These are phyloP conservation scores for Monilinia fructigena DNA, from an alignment of 2,329 filamentous ascomycete genomes.

Conservation along the genomic window DNA sequence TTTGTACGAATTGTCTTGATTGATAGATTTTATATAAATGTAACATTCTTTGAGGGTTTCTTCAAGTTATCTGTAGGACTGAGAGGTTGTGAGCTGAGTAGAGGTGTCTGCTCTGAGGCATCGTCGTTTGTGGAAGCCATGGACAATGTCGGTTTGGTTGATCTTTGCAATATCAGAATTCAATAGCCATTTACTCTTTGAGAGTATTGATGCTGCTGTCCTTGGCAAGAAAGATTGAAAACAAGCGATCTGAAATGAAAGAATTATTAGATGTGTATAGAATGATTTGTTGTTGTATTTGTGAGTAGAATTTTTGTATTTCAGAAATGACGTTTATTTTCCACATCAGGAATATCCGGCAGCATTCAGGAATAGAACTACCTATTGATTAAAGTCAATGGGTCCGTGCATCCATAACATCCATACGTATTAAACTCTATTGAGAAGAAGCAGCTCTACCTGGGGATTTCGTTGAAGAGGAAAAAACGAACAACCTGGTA, in stretches of 20 bases:
- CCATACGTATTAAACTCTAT: no score
- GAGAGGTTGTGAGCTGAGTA: slow-evolving; percentile 6
- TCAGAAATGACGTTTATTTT: slow-evolving; percentile 23
- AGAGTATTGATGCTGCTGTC: not conserved
- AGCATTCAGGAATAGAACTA: slow-evolving; percentile 7
- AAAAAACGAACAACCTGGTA: no score
- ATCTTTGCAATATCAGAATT: not conserved
- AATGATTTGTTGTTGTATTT: not conserved
- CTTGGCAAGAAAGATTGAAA: not conserved
- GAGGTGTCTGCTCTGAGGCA: slow-evolving; percentile 21
- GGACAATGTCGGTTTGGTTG: not conserved
- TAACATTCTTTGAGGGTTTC: slow-evolving; percentile 56
- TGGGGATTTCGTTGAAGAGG: no score
- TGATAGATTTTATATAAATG: slow-evolving; percentile 72
- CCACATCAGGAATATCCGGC: slow-evolving; percentile 7
- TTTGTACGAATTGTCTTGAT: slow-evolving; percentile 55
- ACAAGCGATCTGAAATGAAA: not conserved
- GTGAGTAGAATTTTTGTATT: slow-evolving; percentile 9
- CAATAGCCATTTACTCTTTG: not conserved
- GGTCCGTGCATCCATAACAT: slow-evolving; percentile 9
- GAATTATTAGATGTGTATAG: slow-evolving; percentile 7
- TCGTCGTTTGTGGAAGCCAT: slow-evolving; percentile 20
- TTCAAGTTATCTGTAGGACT: slow-evolving; percentile 18
- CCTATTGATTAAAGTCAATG: not conserved
- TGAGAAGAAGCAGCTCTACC: no score